Evolutionary conservation across 2,329 filamentous ascomycete genomes (phyloP).

Genomic region (Pezicula radicicola): DNA sequence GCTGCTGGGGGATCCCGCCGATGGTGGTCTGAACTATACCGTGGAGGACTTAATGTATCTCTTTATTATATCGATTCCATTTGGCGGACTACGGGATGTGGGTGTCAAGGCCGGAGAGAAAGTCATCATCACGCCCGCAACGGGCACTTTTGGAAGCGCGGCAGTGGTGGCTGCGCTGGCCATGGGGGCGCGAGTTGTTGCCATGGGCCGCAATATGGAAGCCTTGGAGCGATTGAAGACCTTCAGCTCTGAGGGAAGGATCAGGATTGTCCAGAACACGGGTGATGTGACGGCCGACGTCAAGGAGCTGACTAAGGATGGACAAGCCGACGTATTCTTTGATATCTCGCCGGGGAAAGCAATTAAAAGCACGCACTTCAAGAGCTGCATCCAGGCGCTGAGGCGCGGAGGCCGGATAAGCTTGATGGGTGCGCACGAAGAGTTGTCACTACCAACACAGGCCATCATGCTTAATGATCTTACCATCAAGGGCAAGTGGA

Average conservation of each 20-base stretch:
- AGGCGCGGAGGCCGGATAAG: constrained; percentile 27
- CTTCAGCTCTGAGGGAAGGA: constrained; percentile 13
- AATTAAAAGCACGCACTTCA: constrained; percentile 35
- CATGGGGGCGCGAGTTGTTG: constrained; percentile 47
- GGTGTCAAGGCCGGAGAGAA: constrained; percentile 40
- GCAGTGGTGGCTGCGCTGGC: constrained; percentile 41
- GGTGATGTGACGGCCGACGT: constrained; percentile 30
- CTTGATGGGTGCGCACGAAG: constrained; percentile 23
- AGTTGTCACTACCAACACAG: neutral
- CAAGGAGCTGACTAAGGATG: constrained; percentile 6
- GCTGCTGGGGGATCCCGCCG: neutral
- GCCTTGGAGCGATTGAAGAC: constrained; percentile 31
- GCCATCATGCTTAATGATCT: constrained; percentile 30
- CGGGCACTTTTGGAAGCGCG: constrained; percentile 40
- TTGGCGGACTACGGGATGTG: constrained; percentile 42
- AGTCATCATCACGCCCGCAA: constrained; percentile 43
- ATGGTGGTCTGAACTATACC: constrained; percentile 32
- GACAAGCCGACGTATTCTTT: constrained; percentile 37
- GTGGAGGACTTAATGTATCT: constrained; percentile 36
- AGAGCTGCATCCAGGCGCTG: constrained; percentile 27
- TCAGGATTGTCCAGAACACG: constrained; percentile 38
- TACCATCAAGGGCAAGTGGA: constrained; percentile 36
- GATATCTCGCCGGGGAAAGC: constrained; percentile 43
- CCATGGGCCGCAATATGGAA: constrained; percentile 40
- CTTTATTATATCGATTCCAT: constrained; percentile 32